phyloP scores from a whole-genome alignment of 225 moss, liverwort and hornwort genomes.

The Takakia lepidozioides region DNA sequence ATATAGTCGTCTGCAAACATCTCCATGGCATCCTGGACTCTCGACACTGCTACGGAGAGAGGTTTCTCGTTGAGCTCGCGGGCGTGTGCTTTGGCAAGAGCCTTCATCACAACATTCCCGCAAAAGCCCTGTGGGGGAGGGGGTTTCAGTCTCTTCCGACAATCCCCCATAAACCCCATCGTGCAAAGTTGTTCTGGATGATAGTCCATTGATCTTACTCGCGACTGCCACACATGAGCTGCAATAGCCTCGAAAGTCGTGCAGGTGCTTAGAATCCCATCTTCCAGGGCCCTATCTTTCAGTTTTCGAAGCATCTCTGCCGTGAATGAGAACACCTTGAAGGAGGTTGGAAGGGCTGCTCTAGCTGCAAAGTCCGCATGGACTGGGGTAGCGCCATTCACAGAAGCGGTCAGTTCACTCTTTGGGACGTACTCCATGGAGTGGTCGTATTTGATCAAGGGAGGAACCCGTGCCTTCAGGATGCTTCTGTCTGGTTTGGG shows the following conservation, averaged over 20 bases:
- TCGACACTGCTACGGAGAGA: neutral
- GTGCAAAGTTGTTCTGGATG: neutral
- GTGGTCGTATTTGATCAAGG: too few species aligned
- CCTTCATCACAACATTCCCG: neutral
- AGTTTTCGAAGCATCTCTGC: neutral
- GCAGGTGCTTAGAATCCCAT: neutral
- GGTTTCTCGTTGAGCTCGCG: neutral
- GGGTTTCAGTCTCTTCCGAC: neutral
- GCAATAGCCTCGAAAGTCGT: neutral
- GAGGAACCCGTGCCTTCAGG: neutral
- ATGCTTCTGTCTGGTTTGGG: neutral
- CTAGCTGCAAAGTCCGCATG: neutral
- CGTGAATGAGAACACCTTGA: neutral
- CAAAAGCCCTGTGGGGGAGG: neutral
- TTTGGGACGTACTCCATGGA: neutral
- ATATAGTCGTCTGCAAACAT: neutral
- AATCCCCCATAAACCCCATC: neutral
- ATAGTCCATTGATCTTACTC: neutral
- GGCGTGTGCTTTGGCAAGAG: neutral
- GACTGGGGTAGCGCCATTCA: neutral
- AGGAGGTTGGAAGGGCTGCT: too few species aligned
- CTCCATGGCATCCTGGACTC: conserved; percentile 1
- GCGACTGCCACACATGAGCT: conserved; percentile 3
- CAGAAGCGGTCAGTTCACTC: neutral
- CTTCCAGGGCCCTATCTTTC: neutral